Evolutionary conservation across 495 filamentous ascomycete genomes (phyloP).

Genomic region (Aspergillus avenaceus): DNA sequence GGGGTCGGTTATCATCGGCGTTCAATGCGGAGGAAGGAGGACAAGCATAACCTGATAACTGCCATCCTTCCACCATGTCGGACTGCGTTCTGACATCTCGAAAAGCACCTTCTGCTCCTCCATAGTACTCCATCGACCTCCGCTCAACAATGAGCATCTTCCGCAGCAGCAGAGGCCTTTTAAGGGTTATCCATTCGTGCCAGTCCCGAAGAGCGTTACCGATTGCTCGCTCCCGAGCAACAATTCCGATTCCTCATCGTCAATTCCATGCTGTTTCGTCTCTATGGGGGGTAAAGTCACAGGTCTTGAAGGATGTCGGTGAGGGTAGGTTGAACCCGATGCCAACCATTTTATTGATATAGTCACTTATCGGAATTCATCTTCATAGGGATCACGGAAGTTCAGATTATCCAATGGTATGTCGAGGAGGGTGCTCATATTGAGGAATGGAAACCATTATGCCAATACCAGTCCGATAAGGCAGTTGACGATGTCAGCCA

Average conservation of each 20-base stretch:
- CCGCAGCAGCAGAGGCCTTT: slow-evolving; percentile 25
- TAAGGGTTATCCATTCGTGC: slow-evolving; percentile 21
- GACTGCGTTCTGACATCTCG: slow-evolving; percentile 15
- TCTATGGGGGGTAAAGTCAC: slow-evolving; percentile 69
- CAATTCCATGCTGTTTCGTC: slow-evolving; percentile 59
- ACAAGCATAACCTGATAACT: neutral
- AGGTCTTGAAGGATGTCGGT: slow-evolving; percentile 91
- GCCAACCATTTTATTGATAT: neutral
- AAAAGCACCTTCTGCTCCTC: slow-evolving; percentile 7
- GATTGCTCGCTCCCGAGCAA: slow-evolving; percentile 20
- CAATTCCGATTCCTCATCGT: slow-evolving; percentile 24
- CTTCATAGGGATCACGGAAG: slow-evolving; percentile 82
- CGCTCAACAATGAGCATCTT: slow-evolving; percentile 31
- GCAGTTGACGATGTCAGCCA: slow-evolving; percentile 79
- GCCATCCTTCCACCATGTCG: slow-evolving; percentile 4
- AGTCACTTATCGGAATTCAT: slow-evolving; percentile 12
- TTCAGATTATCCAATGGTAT: slow-evolving; percentile 99
- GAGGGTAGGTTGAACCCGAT: slow-evolving; percentile 61
- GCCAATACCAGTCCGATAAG: slow-evolving; percentile 98
- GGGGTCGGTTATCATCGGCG: slow-evolving; percentile 42
- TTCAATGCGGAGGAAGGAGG: slow-evolving; percentile 11
- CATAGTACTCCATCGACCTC: slow-evolving; percentile 1
- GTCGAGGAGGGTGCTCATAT: slow-evolving; percentile 93
- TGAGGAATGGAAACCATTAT: slow-evolving; percentile 96
- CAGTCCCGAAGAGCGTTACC: slow-evolving; percentile 27